phyloP scores from a whole-genome alignment of 208 protist genomes.

The Leishmania martiniquensis region DNA sequence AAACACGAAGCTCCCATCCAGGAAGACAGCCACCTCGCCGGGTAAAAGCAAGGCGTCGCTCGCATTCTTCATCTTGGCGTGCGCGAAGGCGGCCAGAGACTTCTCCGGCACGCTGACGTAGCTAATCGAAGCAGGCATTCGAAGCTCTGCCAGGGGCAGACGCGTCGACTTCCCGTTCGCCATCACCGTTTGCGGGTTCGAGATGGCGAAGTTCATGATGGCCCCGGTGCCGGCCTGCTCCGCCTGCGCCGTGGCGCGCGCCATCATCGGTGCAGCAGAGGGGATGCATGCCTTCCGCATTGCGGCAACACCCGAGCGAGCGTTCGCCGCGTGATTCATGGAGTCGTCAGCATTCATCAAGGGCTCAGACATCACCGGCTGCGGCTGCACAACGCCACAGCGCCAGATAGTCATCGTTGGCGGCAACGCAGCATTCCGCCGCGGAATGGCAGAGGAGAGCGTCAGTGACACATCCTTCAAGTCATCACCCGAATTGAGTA shows the following conservation, averaged over 20 bases:
- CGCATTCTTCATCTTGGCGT: conserved; percentile 24
- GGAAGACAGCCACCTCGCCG: conserved; percentile 30
- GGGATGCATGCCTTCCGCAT: too few relatives aligned
- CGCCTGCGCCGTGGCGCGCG: background rate
- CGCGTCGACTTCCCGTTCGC: conserved; percentile 31
- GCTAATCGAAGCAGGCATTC: conserved; percentile 24
- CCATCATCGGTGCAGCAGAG: conserved; percentile 18
- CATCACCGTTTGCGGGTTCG: conserved; percentile 27
- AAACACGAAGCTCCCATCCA: conserved; percentile 30
- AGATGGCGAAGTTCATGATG: conserved; percentile 28
- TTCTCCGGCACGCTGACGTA: conserved; percentile 30
- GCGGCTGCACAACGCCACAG: conserved; percentile 17
- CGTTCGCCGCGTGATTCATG: background rate
- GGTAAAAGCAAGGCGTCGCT: conserved; percentile 25
- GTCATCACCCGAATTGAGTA: conserved; percentile 20
- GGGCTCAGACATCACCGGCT: background rate
- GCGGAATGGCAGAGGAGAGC: conserved; percentile 19
- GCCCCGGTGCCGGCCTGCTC: conserved; percentile 26
- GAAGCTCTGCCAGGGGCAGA: conserved; percentile 28
- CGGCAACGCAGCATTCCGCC: conserved; percentile 25
- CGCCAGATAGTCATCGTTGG: conserved; percentile 25
- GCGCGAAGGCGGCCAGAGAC: conserved; percentile 22
- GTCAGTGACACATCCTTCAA: conserved; percentile 26
- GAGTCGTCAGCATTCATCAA: background rate
- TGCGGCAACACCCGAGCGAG: too few relatives aligned